phyloP scores from a whole-genome alignment of 2,329 filamentous ascomycete genomes.

The Sporothrix luriei region DNA sequence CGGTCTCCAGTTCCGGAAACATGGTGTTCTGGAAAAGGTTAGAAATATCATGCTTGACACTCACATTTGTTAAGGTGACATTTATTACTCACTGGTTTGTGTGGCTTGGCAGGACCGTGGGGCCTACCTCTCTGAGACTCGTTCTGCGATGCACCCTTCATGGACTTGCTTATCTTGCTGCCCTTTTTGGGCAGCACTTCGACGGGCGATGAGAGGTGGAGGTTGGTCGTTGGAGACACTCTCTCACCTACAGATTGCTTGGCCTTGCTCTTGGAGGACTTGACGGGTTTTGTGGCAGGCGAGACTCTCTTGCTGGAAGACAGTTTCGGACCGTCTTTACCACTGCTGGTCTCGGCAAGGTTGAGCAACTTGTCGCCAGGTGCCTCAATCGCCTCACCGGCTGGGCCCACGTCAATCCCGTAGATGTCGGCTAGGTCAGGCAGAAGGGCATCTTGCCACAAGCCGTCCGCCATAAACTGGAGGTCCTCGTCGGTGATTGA shows the following conservation, averaged over 20 bases:
- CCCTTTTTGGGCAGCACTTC: conserved; percentile 14
- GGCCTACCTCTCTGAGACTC: conserved; percentile 14
- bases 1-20: conserved; percentile 10
- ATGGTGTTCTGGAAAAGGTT: conserved; percentile 2
- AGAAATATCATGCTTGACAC: neutral
- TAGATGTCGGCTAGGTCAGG: conserved; percentile 15
- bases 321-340: neutral
- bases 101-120: neutral
- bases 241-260: neutral
- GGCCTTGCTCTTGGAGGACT: neutral
- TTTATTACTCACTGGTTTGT: neutral
- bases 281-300: neutral
- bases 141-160: conserved; percentile 31
- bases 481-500: conserved; percentile 30
- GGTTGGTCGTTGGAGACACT: neutral
- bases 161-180: conserved; percentile 30
- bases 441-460: conserved; percentile 24
- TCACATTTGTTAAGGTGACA: neutral
- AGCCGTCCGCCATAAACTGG: conserved; percentile 23
- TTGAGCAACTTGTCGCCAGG: neutral
- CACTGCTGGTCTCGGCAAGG: neutral
- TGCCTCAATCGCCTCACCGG: neutral
- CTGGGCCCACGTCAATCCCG: neutral
- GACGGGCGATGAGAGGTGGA: conserved; percentile 22
- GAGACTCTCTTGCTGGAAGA: neutral